Conservation (phyloP, 2,329 filamentous ascomycete species). For the Scedosporium aurantiacum region DNA sequence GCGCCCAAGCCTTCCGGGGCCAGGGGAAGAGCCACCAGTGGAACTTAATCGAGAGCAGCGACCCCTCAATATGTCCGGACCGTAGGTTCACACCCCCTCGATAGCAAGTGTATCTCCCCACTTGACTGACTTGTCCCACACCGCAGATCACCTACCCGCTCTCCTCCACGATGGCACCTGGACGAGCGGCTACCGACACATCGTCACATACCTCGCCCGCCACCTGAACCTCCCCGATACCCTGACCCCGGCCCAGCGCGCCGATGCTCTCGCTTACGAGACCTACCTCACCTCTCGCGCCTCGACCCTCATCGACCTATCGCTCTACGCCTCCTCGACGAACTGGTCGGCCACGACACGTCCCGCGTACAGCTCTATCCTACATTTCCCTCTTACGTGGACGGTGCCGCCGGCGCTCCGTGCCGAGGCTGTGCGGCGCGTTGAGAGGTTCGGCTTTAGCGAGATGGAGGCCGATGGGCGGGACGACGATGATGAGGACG, state of each 20-base stretch:
- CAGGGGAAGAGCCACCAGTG: conserved; percentile 28
- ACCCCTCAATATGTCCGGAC: conserved; percentile 59
- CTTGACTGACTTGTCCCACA: conserved; percentile 8
- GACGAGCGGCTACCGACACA: conserved; percentile 49
- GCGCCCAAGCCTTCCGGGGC: conserved; percentile 31
- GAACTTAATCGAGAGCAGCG: conserved; percentile 62
- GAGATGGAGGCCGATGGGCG: conserved; percentile 51
- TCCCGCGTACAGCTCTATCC: conserved; percentile 66
- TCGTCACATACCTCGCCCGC: conserved; percentile 44
- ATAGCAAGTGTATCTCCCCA: conserved; percentile 5
- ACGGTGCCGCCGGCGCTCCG: conserved; percentile 66
- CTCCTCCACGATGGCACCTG: conserved; percentile 40
- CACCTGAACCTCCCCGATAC: conserved; percentile 20
- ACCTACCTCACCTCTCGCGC: conserved; percentile 66
- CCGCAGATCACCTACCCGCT: conserved; percentile 42
- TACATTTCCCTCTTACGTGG: conserved; percentile 84
- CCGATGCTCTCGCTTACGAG: conserved; percentile 41
- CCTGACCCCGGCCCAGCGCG: conserved; percentile 30
- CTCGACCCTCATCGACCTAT: conserved; percentile 72
- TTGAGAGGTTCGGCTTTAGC: conserved; percentile 58
- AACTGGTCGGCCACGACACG: conserved; percentile 74
- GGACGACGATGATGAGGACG: conserved; percentile 20
- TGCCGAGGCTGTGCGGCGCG: conserved; percentile 56
- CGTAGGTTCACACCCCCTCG: conserved; percentile 40
- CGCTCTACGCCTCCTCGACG: conserved; percentile 77